A percentile compares a stretch with the other conserved stretches of the same genome.
Evolutionary conservation across 1,284 basidiomycete genomes (phyloP).

Genomic region (Malassezia equina): DNA sequence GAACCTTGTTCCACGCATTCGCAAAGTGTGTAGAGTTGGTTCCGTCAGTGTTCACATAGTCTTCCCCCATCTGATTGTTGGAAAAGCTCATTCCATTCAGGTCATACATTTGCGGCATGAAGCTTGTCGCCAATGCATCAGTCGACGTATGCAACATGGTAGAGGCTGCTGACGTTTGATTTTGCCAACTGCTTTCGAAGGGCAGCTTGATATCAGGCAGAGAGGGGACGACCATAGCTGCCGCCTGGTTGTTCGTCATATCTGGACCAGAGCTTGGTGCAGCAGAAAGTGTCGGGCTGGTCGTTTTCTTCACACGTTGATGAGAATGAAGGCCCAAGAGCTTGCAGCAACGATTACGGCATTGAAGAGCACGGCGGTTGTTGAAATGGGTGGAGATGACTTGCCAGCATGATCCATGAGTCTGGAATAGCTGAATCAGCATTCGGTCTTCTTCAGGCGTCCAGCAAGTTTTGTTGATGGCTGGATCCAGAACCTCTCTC

Average conservation of each 20-base stretch:
- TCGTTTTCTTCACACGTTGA: not conserved
- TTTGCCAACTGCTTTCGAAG: not conserved
- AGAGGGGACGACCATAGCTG: not conserved
- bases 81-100: not conserved
- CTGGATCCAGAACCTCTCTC: slow-evolving; percentile 16
- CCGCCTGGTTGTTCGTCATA: not conserved
- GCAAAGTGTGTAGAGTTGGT: not conserved
- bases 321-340: slow-evolving; percentile 11
- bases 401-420: slow-evolving; percentile 17
- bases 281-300: too few relatives aligned
- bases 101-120: not conserved
- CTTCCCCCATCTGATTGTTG: not conserved
- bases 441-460: slow-evolving; percentile 10
- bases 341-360: slow-evolving; percentile 20
- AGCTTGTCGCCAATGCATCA: not conserved
- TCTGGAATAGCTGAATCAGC: slow-evolving; percentile 9
- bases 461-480: slow-evolving; percentile 16
- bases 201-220: not conserved
- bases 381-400: slow-evolving; percentile 14
- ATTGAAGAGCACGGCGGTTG: slow-evolving; percentile 17
- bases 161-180: not conserved
- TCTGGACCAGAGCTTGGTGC: too few relatives aligned
- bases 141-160: not conserved
- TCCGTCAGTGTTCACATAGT: not conserved
- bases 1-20: slow-evolving; percentile 10